Evolutionary conservation across 495 filamentous ascomycete species (phyloP).

Genomic region (Penicillium paxilli): DNA sequence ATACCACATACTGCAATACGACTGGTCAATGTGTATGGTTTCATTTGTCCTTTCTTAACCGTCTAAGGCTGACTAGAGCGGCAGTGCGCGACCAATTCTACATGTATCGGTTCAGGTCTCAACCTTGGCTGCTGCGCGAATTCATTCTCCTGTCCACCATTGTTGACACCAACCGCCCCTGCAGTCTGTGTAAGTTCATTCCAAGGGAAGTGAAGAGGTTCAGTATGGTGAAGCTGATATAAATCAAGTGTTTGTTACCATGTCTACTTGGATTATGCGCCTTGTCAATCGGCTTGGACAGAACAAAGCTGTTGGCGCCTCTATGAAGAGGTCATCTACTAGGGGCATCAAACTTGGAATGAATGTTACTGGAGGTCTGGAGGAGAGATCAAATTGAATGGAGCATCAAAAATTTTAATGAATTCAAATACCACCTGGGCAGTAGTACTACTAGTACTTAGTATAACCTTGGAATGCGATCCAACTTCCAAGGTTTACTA

Average conservation of each 20-base stretch:
- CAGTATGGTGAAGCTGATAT: not conserved
- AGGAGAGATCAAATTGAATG: no score
- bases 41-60: not conserved
- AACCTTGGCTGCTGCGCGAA: not conserved
- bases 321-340: not conserved
- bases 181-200: slow-evolving; percentile 2
- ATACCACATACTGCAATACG: not conserved
- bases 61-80: not conserved
- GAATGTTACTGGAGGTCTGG: no score
- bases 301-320: not conserved
- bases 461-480: no score
- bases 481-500: not conserved
- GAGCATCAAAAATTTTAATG: no score
- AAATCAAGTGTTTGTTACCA: not conserved
- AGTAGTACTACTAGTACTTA: no score
- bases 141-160: slow-evolving; percentile 1
- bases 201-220: not conserved
- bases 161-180: not conserved
- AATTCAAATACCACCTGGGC: no score
- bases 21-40: slow-evolving; percentile 2
- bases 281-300: not conserved
- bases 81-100: slow-evolving; percentile 1
- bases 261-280: slow-evolving; percentile 6
- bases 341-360: not conserved
- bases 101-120: not conserved